Percentiles rank a stretch among this genome's conserved stretches.
These are phyloP conservation scores for Alternaria triticimaculans DNA, from an alignment of 2,329 filamentous ascomycete genomes.

Conservation along the genomic window DNA sequence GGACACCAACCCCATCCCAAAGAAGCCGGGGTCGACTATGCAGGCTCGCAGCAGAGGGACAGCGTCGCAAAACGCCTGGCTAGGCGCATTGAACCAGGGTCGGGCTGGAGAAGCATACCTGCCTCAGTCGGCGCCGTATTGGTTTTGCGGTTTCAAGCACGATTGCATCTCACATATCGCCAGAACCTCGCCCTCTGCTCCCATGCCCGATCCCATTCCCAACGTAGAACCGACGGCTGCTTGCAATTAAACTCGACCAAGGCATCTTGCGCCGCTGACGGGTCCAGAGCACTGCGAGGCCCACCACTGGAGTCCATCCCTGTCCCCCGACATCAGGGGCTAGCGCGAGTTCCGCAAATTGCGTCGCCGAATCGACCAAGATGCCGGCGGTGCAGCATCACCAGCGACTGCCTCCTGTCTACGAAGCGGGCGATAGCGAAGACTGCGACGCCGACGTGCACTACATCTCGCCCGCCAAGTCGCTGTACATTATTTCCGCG, in stretches of 20 bases:
- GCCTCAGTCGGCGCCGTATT: conserved; percentile 10
- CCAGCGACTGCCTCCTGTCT: conserved; percentile 20
- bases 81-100: conserved; percentile 12
- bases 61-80: conserved; percentile 30
- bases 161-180: neutral
- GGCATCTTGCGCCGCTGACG: conserved; percentile 10
- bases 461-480: conserved; percentile 29
- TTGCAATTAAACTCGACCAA: conserved; percentile 3
- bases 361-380: conserved; percentile 22
- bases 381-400: conserved; percentile 39
- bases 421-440: conserved; percentile 14
- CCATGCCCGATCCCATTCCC: conserved; percentile 1
- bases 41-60: conserved; percentile 27
- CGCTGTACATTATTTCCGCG: conserved; percentile 45
- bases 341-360: conserved; percentile 38
- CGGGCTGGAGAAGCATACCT: conserved; percentile 15
- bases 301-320: conserved; percentile 20
- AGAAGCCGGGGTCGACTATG: conserved; percentile 27
- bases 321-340: conserved; percentile 16
- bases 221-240: neutral
- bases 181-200: neutral
- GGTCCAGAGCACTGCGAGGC: conserved; percentile 21
- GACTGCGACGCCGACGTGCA: conserved; percentile 17
- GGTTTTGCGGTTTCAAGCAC: neutral
- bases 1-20: conserved; percentile 34